These are phyloP conservation scores for Heterobasidion occidentale DNA, from an alignment of 1,284 basidiomycete genomes.

Conservation along the genomic window DNA sequence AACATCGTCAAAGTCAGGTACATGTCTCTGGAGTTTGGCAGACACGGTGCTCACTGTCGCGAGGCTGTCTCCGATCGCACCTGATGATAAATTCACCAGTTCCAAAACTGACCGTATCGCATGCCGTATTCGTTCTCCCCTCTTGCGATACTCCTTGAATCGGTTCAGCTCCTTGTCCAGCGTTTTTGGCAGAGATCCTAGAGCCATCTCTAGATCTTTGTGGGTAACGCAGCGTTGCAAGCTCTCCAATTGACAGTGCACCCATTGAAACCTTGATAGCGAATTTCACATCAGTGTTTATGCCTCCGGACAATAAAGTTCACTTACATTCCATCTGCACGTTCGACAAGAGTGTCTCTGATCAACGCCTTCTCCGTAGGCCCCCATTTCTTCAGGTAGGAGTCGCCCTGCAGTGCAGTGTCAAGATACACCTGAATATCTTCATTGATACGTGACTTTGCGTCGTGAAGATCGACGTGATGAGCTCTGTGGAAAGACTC, in stretches of 20 bases:
- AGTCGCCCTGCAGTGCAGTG: not conserved
- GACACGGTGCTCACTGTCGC: too few species aligned
- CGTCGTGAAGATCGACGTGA: not conserved
- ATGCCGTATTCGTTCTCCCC: too few species aligned
- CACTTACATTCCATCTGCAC: constrained; percentile 1
- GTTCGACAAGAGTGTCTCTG: not conserved
- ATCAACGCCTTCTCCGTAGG: not conserved
- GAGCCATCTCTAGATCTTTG: not conserved
- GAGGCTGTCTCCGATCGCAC: too few species aligned
- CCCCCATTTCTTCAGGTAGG: not conserved
- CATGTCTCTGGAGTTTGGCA: too few species aligned
- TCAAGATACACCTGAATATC: not conserved
- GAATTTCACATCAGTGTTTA: not conserved
- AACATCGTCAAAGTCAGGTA: too few species aligned
- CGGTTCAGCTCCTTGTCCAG: not conserved
- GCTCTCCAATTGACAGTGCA: not conserved
- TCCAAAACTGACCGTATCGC: too few species aligned
- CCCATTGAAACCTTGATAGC: constrained; percentile 1
- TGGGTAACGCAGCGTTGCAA: not conserved
- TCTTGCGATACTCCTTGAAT: too few species aligned
- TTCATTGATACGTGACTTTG: not conserved
- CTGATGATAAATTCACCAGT: too few species aligned
- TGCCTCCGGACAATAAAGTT: too few species aligned
- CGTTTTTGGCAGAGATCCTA: not conserved
- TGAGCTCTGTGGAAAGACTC: not conserved